Evolutionary conservation across 352 stramenopile genomes (phyloP), one percentile per base, ranked within the genome.

Genomic region (Phytophthora syringae): DNA sequence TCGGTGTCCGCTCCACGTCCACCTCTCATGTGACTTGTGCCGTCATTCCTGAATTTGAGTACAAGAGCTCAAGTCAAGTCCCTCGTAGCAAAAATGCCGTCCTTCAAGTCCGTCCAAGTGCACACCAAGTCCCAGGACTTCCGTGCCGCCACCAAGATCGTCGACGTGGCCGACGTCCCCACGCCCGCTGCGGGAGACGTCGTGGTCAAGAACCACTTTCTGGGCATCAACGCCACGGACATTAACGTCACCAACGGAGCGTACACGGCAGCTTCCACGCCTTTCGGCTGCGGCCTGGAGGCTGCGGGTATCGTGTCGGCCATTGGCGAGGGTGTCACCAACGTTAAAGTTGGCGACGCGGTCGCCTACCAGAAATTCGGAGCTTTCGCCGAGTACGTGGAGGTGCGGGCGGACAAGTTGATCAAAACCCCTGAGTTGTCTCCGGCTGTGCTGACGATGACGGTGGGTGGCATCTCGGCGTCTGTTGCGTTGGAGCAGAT

Each of bases 211-310:
- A 72, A 77, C 24, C 48, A 73, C 47, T 79, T 68, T 50, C 44
- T 85, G 28, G 76, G 76, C 13, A 80, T 86, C 56, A 86, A 86
- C 39, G 77, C 72, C 52, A 80, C 74, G 20, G 74, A 86, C 52
- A 70, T 88, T 52, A 84, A 79, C 62, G 15, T 84, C 3, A 83
- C 77, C 2, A 72, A 64, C 37, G 80, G 73, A 21, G 56, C 45
- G 5, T 86, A 84, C 68, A 54, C 59, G 20, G 30, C 59, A 15
- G 16, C 56, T 7, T 54, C 71, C 6, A 52, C 67, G 5, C 75
- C 75, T 27, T 88, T 88, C 49, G 75, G 70, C 20, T 85, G 77
- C 18, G 79, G 79, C 15, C 30, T 88, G 12, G 74, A 88, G 2
- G 74, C 62, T 51, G 72, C 76, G 5, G 79, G 79, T 12, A 55